Percentiles rank a stretch among this genome's conserved stretches.
phyloP scores from a whole-genome alignment of 2,329 filamentous ascomycete genomes.

The Tolypocladium tropicale region DNA sequence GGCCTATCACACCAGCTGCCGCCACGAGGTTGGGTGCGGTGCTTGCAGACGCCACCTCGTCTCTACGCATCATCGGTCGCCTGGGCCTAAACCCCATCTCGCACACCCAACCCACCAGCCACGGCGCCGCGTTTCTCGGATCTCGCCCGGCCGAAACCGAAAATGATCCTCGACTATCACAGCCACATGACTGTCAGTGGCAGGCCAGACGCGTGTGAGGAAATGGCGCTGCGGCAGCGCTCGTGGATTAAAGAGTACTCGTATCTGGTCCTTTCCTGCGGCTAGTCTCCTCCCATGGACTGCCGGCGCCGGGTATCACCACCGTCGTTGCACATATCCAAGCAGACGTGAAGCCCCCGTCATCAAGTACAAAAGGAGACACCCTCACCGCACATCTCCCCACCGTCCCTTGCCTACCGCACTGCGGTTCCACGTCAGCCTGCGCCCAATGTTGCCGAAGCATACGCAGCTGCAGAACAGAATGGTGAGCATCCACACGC shows the following conservation, averaged over 20 bases:
- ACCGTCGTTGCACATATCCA: background rate
- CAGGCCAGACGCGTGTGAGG: too few relatives aligned
- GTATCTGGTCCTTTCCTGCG: background rate
- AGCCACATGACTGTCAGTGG: too few relatives aligned
- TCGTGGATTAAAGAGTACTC: background rate
- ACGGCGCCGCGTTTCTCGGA: too few relatives aligned
- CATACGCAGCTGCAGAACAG: conserved; percentile 91
- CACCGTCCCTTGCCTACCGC: conserved; percentile 32
- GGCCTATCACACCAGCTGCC: background rate
- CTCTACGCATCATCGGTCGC: background rate
- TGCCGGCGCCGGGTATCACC: background rate
- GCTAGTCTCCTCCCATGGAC: background rate
- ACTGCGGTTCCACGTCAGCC: conserved; percentile 46
- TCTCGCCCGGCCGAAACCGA: background rate
- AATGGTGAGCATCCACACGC: conserved; percentile 86
- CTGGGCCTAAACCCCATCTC: background rate
- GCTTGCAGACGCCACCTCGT: background rate
- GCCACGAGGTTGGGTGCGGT: background rate
- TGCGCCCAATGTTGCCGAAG: conserved; percentile 89
- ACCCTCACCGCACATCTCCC: conserved; percentile 28
- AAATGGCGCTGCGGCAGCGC: background rate
- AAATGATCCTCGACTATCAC: too few relatives aligned
- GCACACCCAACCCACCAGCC: background rate
- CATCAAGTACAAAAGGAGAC: background rate
- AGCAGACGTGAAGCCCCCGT: background rate